phyloP scores from a whole-genome alignment of 1,139 yeast species.

The Protomyces lactucae-debilis region DNA sequence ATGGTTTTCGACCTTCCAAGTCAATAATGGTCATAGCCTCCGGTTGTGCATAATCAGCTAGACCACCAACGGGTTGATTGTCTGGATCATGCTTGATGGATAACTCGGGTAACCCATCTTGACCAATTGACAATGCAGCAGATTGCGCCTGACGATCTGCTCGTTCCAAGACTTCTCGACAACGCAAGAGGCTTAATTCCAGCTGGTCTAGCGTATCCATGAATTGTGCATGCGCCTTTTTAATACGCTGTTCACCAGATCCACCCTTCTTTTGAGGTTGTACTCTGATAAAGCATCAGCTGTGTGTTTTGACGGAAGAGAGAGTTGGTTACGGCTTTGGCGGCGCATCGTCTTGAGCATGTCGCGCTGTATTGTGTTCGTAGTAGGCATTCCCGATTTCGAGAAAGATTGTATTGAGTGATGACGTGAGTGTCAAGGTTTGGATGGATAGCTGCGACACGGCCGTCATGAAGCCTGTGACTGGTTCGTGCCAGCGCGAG shows the following conservation, averaged over 20 bases:
- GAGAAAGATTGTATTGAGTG: slow-evolving; percentile 8
- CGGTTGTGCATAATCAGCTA: too few relatives aligned
- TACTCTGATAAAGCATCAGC: not conserved
- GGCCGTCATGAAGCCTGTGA: not conserved
- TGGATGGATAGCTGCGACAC: not conserved
- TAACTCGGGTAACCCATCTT: not conserved
- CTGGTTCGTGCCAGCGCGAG: too few relatives aligned
- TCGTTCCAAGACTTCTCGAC: slow-evolving; percentile 11
- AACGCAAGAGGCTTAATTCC: slow-evolving; percentile 10
- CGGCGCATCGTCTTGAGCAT: not conserved
- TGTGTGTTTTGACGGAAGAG: too few relatives aligned
- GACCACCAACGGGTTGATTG: not conserved
- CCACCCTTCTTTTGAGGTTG: not conserved
- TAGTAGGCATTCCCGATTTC: slow-evolving; percentile 22
- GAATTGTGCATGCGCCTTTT: not conserved
- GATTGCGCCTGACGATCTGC: not conserved
- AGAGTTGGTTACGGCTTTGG: not conserved
- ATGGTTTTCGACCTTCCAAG: not conserved
- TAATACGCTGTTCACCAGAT: not conserved
- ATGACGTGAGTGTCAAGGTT: not conserved
- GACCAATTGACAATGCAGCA: not conserved
- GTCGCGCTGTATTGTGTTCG: slow-evolving; percentile 7
- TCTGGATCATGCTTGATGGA: not conserved
- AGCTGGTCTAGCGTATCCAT: slow-evolving; percentile 21
- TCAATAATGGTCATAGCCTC: not conserved